Evolutionary conservation across 768 basidiomycete genomes (phyloP).

Genomic region (Mycena filopes): DNA sequence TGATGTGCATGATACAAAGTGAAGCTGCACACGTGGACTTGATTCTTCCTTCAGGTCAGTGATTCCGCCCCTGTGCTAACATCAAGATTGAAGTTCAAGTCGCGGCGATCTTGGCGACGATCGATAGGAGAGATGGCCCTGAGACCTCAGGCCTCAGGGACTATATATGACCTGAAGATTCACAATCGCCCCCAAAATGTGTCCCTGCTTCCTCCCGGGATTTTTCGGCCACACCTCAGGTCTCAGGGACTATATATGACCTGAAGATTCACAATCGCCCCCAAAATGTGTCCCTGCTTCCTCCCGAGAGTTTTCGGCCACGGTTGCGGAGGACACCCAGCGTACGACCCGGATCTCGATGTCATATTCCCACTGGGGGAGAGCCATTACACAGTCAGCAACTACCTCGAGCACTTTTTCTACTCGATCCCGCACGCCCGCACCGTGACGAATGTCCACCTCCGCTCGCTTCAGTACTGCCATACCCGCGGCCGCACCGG

Average conservation of each 20-base stretch:
- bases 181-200: conserved; percentile 7
- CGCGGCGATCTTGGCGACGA: too few relatives aligned
- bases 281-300: conserved; percentile 2
- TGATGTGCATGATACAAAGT: too few relatives aligned
- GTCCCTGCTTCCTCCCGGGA: background rate
- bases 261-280: too few relatives aligned
- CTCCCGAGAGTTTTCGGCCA: conserved; percentile 12
- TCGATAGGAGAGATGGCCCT: too few relatives aligned
- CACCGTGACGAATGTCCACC: background rate
- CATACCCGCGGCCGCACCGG: conserved; percentile 8
- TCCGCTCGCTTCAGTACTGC: conserved; percentile 13
- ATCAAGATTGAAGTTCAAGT: too few relatives aligned
- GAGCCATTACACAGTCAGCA: background rate
- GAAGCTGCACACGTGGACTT: too few relatives aligned
- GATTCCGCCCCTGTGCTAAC: too few relatives aligned
- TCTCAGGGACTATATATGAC: too few relatives aligned
- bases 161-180: too few relatives aligned
- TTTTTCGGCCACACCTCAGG: conserved; percentile 18
- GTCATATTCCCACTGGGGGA: background rate
- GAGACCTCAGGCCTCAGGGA: too few relatives aligned
- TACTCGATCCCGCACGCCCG: background rate
- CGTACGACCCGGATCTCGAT: conserved; percentile 4
- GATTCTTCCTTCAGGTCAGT: too few relatives aligned
- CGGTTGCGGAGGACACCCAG: conserved; percentile 12
- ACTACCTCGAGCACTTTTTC: conserved; percentile 3